Percentiles rank a stretch among this genome's conserved stretches.
Conservation (phyloP, 495 filamentous ascomycete species). For the Annulohypoxylon maeteangense region DNA sequence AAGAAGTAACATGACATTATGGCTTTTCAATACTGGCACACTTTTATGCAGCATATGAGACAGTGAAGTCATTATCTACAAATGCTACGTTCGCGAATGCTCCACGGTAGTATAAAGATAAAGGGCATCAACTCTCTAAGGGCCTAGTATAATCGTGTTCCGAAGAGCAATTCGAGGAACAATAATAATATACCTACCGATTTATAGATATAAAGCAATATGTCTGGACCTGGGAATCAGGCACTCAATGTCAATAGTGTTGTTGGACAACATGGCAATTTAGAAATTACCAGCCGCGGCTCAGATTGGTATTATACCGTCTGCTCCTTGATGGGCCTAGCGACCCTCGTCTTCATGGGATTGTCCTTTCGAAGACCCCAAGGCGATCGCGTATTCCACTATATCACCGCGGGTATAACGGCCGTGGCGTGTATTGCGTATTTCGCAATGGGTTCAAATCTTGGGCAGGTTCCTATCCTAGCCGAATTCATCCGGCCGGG, state of each 20-base stretch:
- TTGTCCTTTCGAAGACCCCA: conserved; percentile 60
- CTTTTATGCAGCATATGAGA: conserved; percentile 11
- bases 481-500: conserved; percentile 61
- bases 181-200: background rate
- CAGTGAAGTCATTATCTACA: conserved; percentile 32
- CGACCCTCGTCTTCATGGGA: conserved; percentile 56
- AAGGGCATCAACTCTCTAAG: background rate
- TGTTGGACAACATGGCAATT: conserved; percentile 54
- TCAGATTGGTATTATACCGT: conserved; percentile 65
- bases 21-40: background rate
- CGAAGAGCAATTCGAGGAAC: background rate
- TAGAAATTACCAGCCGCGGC: conserved; percentile 70
- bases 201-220: background rate
- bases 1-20: conserved; percentile 24
- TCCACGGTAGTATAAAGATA: background rate
- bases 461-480: conserved; percentile 71
- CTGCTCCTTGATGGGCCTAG: conserved; percentile 59
- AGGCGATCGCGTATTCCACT: conserved; percentile 72
- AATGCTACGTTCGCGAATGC: conserved; percentile 7
- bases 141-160: background rate
- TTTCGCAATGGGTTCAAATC: conserved; percentile 74
- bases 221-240: conserved; percentile 51
- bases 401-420: conserved; percentile 69
- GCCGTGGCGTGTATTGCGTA: conserved; percentile 73
- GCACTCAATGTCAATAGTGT: conserved; percentile 62